These are phyloP conservation scores for Tetrapisispora pingtungensis DNA, from an alignment of 805 yeast species.

Conservation along the genomic window DNA sequence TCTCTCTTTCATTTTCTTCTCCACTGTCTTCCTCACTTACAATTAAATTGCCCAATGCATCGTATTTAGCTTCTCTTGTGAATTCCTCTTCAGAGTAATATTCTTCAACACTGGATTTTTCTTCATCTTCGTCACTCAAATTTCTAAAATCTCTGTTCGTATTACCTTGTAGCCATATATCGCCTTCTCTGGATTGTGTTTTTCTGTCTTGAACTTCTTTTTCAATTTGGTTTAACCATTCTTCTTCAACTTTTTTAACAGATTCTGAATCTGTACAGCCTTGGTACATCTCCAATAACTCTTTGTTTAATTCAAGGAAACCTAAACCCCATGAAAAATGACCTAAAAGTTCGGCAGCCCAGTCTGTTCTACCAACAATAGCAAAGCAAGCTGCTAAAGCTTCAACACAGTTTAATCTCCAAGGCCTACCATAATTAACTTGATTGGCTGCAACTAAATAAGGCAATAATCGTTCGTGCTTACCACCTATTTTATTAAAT, in stretches of 20 bases:
- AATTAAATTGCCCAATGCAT: slow-evolving; percentile 13
- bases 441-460: slow-evolving; percentile 94
- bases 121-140: slow-evolving; percentile 12
- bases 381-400: slow-evolving; percentile 96
- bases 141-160: slow-evolving; percentile 40
- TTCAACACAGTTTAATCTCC: slow-evolving; percentile 93
- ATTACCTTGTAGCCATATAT: slow-evolving; percentile 72
- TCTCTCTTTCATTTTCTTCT: background rate
- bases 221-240: slow-evolving; percentile 62
- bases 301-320: slow-evolving; percentile 73
- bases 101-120: slow-evolving; percentile 14
- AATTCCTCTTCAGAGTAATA: slow-evolving; percentile 5
- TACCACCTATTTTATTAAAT: slow-evolving; percentile 84
- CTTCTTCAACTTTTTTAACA: slow-evolving; percentile 59
- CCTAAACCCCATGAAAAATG: slow-evolving; percentile 93
- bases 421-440: slow-evolving; percentile 92
- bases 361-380: slow-evolving; percentile 79
- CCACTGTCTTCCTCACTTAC: slow-evolving; percentile 8
- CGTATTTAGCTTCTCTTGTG: slow-evolving; percentile 18
- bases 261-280: slow-evolving; percentile 74
- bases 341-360: slow-evolving; percentile 69
- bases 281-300: slow-evolving; percentile 63
- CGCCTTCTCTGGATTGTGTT: slow-evolving; percentile 41
- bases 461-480: slow-evolving; percentile 76
- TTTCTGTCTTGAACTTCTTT: slow-evolving; percentile 55